A percentile compares a stretch with the other conserved stretches of the same genome.
Evolutionary conservation across 495 filamentous ascomycete species (phyloP).

Genomic region (Xylaria flabelliformis): DNA sequence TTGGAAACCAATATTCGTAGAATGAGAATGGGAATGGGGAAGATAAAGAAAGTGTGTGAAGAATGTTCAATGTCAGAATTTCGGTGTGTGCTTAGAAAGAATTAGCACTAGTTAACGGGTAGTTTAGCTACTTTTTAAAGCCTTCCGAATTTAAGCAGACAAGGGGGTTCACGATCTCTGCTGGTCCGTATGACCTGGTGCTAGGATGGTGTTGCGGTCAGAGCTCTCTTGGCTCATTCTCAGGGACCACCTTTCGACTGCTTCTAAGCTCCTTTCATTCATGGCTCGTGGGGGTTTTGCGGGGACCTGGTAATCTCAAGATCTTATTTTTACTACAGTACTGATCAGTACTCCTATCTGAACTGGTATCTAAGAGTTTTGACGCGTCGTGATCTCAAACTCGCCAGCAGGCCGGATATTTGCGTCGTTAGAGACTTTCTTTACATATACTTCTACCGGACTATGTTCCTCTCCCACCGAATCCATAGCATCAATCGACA

Average conservation of each 20-base stretch:
- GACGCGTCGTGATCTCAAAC: background rate
- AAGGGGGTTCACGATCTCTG: slow-evolving; percentile 30
- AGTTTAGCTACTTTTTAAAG: background rate
- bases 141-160: background rate
- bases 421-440: background rate
- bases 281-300: slow-evolving; percentile 6
- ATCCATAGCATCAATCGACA: background rate
- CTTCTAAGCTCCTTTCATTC: background rate
- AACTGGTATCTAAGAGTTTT: background rate
- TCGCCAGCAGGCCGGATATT: background rate
- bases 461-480: background rate
- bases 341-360: background rate
- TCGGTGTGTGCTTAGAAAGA: background rate
- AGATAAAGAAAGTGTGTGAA: background rate
- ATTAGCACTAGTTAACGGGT: background rate
- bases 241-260: slow-evolving; percentile 9
- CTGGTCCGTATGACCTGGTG: slow-evolving; percentile 29
- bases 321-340: background rate
- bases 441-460: background rate
- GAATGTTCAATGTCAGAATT: background rate
- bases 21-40: background rate
- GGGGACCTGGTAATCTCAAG: slow-evolving; percentile 9
- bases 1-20: background rate
- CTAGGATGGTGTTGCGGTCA: slow-evolving; percentile 23
- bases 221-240: slow-evolving; percentile 27